Evolutionary conservation across 331 rosid genomes (phyloP), one percentile per base, ranked within the genome.

Genomic region (Quercus phellos): DNA sequence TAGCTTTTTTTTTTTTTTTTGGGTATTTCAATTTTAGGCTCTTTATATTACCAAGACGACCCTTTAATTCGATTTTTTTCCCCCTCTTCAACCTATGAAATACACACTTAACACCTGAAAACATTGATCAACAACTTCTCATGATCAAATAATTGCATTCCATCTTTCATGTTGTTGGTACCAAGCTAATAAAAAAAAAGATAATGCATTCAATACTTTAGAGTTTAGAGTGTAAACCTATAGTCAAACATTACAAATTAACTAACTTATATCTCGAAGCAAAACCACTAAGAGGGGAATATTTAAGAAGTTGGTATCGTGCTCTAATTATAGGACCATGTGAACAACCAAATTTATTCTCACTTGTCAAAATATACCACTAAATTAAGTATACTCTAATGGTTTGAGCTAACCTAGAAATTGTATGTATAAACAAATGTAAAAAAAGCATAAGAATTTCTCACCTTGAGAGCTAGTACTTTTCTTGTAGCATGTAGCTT

Each of bases 41-140:
- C 5, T 56, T 7, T 7, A 1, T 38, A 38, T 32, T 0, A 10
- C 4, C 63, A 21, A 30, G 76, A 74, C 34, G 77, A 58, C 73
- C n/a, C 66, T 68, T 50, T 26, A 75, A 51, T 73, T 70, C 54
- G 63, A 32, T 10, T 78, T 55, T 26, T 19, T 56, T 68, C 42
- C 5, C 55, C 26, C 42, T 38, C 66, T 38, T 22, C 75, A 77
- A 16, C 32, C 64, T 21, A 58, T 22, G 30, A 58, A 58, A 21
- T 58, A 22, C 3, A 22, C 29, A 24, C 13, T 58, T 58, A 21
- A 22, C 51, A 9, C 51, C 51, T 46, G 17, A 46, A 46, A 46
- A 46, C 53, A 46, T 46, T 9, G 26, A 58, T 58, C 64, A 22
- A 11, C 30, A 13, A 22, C 64, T 21, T 58, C 32, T 26, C 16